Conservation (phyloP, 2,329 filamentous ascomycete species). For the Fusarium anthophilum region DNA sequence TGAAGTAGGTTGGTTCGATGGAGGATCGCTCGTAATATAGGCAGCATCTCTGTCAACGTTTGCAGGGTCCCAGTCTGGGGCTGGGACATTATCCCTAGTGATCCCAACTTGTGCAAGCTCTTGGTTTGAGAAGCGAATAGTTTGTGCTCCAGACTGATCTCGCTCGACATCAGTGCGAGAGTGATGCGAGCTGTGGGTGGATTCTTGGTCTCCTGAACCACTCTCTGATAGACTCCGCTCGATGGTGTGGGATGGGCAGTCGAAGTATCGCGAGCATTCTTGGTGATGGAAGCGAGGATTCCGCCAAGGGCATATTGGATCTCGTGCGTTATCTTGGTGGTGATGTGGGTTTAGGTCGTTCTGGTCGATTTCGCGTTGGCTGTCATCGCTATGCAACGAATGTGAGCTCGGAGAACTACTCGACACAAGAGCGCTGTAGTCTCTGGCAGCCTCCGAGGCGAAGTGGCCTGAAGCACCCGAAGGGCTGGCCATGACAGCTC, state of each 20-base stretch:
- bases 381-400: slow-evolving; percentile 52
- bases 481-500: slow-evolving; percentile 42
- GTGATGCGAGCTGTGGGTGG: slow-evolving; percentile 12
- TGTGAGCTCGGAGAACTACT: slow-evolving; percentile 44
- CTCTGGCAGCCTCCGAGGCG: slow-evolving; percentile 25
- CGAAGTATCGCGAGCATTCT: slow-evolving; percentile 59
- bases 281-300: slow-evolving; percentile 51
- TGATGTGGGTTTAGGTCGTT: background rate
- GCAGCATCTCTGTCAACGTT: slow-evolving; percentile 1
- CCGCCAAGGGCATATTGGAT: slow-evolving; percentile 50
- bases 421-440: slow-evolving; percentile 21
- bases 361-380: slow-evolving; percentile 13
- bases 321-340: background rate
- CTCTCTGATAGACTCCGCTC: slow-evolving; percentile 49
- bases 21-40: background rate
- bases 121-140: slow-evolving; percentile 22
- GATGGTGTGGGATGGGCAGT: slow-evolving; percentile 59
- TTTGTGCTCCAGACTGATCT: slow-evolving; percentile 5
- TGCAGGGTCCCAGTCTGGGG: background rate
- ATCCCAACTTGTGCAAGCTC: slow-evolving; percentile 24
- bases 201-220: slow-evolving; percentile 39
- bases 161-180: slow-evolving; percentile 8
- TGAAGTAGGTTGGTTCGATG: background rate
- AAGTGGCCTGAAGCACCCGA: slow-evolving; percentile 30
- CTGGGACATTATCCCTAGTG: background rate